Evolutionary conservation across 2,329 filamentous ascomycete species (phyloP).

Genomic region (Lachnellula occidentalis): DNA sequence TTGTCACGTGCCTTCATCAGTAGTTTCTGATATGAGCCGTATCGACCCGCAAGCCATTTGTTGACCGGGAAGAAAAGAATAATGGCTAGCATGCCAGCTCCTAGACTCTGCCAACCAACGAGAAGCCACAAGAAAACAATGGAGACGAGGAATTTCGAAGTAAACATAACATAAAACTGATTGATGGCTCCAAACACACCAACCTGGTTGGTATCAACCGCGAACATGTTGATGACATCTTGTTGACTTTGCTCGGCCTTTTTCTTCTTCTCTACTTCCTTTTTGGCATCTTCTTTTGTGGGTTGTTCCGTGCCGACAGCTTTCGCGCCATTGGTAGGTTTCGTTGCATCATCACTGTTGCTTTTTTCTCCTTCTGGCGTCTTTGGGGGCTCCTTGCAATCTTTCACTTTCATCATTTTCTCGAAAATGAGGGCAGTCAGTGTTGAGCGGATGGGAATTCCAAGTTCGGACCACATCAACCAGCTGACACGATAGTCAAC

Average conservation of each 20-base stretch:
- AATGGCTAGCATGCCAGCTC: slow-evolving; percentile 59
- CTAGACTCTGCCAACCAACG: slow-evolving; percentile 63
- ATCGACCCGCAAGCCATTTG: slow-evolving; percentile 56
- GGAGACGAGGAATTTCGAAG: slow-evolving; percentile 57
- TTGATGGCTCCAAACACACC: slow-evolving; percentile 59
- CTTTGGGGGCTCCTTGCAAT: slow-evolving; percentile 45
- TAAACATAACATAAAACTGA: slow-evolving; percentile 54
- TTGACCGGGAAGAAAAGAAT: slow-evolving; percentile 61
- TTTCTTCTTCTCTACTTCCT: no score
- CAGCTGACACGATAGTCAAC: slow-evolving; percentile 19
- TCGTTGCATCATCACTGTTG: neutral
- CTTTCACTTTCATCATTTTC: slow-evolving; percentile 70
- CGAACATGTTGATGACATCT: slow-evolving; percentile 68
- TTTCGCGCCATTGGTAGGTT: neutral
- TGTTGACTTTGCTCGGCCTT: slow-evolving; percentile 35
- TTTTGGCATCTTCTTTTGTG: no score
- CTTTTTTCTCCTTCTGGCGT: slow-evolving; percentile 4
- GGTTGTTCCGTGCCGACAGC: no score
- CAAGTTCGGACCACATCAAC: slow-evolving; percentile 17
- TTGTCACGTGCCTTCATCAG: slow-evolving; percentile 70
- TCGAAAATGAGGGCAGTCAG: slow-evolving; percentile 66
- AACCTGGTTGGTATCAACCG: slow-evolving; percentile 63
- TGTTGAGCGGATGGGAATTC: slow-evolving; percentile 56
- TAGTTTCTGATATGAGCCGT: slow-evolving; percentile 56
- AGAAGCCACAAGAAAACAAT: slow-evolving; percentile 60